phyloP scores from a whole-genome alignment of 73 alveolate genomes.

The Paramecium primaurelia region DNA sequence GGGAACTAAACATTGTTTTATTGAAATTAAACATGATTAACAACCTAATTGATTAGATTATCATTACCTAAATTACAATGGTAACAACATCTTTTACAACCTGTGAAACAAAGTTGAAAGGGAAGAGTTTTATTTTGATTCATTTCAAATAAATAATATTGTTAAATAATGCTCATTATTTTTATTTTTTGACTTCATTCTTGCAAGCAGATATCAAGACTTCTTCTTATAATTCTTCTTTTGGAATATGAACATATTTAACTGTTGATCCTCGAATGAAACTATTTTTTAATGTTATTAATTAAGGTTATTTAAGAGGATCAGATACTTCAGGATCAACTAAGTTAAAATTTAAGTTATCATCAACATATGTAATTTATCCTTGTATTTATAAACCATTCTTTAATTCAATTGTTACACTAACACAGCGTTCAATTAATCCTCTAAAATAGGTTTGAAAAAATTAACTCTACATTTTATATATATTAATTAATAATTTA shows the following conservation, averaged over 20 bases:
- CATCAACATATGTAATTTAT: constrained; percentile 53
- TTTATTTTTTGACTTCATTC: constrained; percentile 44
- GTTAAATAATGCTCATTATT: constrained; percentile 2
- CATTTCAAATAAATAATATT: background rate
- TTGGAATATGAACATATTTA: constrained; percentile 46
- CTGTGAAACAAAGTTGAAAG: background rate
- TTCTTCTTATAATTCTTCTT: constrained; percentile 44
- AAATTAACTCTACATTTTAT: background rate
- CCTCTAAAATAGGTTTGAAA: constrained; percentile 49
- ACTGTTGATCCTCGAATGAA: constrained; percentile 58
- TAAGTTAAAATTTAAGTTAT: constrained; percentile 53
- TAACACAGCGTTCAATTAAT: constrained; percentile 40
- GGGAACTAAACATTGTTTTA: background rate
- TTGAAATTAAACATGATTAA: background rate
- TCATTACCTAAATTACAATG: constrained; percentile 11
- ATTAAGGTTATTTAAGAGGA: background rate
- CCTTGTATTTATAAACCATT: constrained; percentile 51
- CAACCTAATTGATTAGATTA: background rate
- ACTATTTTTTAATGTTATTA: constrained; percentile 15
- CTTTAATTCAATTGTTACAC: constrained; percentile 47
- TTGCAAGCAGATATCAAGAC: constrained; percentile 50
- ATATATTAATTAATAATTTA: background rate
- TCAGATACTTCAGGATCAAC: constrained; percentile 35
- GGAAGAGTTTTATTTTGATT: background rate
- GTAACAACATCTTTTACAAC: background rate